Evolutionary conservation across 2,329 filamentous ascomycete species (phyloP), one percentile per base, ranked within the genome.

Genomic region (Aspergillus sp.): DNA sequence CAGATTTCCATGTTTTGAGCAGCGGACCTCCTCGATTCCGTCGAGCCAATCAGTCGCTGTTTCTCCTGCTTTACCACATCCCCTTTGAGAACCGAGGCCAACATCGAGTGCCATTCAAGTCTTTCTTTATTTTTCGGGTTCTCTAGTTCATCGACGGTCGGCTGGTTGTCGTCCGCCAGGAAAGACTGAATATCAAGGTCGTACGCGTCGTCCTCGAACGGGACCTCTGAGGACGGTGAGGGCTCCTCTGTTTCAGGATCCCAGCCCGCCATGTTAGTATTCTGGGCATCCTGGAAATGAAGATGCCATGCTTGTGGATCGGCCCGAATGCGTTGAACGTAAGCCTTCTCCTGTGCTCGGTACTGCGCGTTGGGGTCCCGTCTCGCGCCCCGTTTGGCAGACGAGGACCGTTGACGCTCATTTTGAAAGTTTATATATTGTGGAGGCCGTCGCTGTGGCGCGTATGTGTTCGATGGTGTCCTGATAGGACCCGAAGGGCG

Each of bases 1-100:
- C 91, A 98, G 13, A 96, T 71, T 44, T 80, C 78, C n/a, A 67
- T 66, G 49, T 75, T 77, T 47, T 80, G 59, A 15, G 71, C 71
- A 53, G 84, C 82, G 35, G 80, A 75, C 19, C 76, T 75, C 51
- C 82, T 82, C 43, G 86, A 77, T 28, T 85, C 82, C 30, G 74
- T 69, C 43, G 84, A 80, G 28, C 86, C 88, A 45, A 93, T 91
- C 51, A 98, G 62, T 27, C 91, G 78, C 60, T 94, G 93, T 70
- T 98, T 98, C 64, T 98, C 91, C 60, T 98, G 91, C 50, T 86
- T 85, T 36, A 98, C 89, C 6, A 98, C 91, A 57, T 98, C 91
- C 44, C 91, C 91, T 1, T 88, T 95, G 45, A 98, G 66, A 3
- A 98, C 91, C 10, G 89, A 93, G 38, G 89, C 85, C 35, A 98